Conservation (phyloP, 768 basidiomycete genomes). For the Terana coerulea region DNA sequence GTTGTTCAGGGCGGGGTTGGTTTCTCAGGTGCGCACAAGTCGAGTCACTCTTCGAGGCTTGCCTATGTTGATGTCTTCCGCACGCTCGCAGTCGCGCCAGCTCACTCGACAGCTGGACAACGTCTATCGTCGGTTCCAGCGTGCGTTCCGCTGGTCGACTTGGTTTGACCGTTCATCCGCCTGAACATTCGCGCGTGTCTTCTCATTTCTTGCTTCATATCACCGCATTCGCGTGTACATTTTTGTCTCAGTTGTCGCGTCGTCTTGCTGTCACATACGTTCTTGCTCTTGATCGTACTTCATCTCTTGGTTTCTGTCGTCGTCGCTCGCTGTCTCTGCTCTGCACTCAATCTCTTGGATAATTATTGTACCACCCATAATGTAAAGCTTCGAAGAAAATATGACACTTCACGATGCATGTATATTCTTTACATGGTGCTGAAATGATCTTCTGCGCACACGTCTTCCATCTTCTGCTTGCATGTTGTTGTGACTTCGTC, state of each 20-base stretch:
- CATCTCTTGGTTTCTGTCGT: neutral
- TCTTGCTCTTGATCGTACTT: conserved; percentile 11
- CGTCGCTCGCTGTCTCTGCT: no score
- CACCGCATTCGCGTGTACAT: neutral
- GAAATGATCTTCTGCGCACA: no score
- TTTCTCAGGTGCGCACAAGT: conserved; percentile 2
- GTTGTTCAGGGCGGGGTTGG: conserved; percentile 8
- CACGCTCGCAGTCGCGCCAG: conserved; percentile 6
- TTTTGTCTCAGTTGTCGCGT: neutral
- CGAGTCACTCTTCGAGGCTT: neutral
- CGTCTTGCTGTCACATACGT: neutral
- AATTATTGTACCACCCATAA: no score
- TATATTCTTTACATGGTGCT: no score
- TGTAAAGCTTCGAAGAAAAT: no score
- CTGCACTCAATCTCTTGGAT: no score
- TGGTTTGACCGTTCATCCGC: neutral
- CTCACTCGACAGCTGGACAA: conserved; percentile 5
- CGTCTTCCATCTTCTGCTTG: no score
- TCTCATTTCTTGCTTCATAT: neutral
- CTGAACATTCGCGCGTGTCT: neutral
- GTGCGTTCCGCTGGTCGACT: neutral
- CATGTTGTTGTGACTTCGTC: no score
- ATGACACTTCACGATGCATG: no score
- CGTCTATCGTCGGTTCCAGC: neutral
- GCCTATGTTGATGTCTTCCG: neutral